phyloP scores from a whole-genome alignment of 2,329 filamentous ascomycete genomes.

The Reticulascus tulasneorum region DNA sequence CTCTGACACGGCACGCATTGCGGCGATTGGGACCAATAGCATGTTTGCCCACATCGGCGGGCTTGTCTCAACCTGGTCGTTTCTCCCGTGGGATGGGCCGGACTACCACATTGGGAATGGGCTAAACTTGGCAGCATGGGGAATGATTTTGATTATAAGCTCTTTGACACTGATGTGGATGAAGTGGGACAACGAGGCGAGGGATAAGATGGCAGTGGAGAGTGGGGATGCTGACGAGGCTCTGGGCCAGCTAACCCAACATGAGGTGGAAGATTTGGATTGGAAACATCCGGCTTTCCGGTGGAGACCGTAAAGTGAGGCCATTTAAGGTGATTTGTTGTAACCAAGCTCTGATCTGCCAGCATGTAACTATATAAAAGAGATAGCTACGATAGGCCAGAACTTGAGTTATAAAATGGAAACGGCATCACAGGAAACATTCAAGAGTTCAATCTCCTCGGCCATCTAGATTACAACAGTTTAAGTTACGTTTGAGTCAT shows the following conservation, averaged over 20 bases:
- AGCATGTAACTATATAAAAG: too few species aligned
- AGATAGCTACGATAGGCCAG: too few species aligned
- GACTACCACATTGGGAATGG: slow-evolving; percentile 70
- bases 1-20: slow-evolving; percentile 61
- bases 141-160: slow-evolving; percentile 45
- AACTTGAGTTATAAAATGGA: too few species aligned
- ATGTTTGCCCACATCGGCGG: slow-evolving; percentile 74
- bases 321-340: too few species aligned
- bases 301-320: slow-evolving; percentile 48
- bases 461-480: too few species aligned
- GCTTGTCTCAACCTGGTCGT: slow-evolving; percentile 62
- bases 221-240: too few species aligned
- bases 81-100: slow-evolving; percentile 58
- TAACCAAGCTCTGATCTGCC: too few species aligned
- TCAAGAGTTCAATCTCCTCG: too few species aligned
- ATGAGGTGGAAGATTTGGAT: slow-evolving; percentile 57
- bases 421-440: too few species aligned
- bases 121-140: slow-evolving; percentile 58
- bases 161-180: slow-evolving; percentile 55
- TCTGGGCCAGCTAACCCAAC: slow-evolving; percentile 49
- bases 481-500: too few species aligned
- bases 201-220: slow-evolving; percentile 52
- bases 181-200: slow-evolving; percentile 54
- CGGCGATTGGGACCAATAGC: slow-evolving; percentile 57
- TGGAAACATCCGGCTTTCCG: slow-evolving; percentile 66